Base-by-base conservation (phyloP, 495 filamentous ascomycete species). In the Pseudevernia furfuracea region DNA sequence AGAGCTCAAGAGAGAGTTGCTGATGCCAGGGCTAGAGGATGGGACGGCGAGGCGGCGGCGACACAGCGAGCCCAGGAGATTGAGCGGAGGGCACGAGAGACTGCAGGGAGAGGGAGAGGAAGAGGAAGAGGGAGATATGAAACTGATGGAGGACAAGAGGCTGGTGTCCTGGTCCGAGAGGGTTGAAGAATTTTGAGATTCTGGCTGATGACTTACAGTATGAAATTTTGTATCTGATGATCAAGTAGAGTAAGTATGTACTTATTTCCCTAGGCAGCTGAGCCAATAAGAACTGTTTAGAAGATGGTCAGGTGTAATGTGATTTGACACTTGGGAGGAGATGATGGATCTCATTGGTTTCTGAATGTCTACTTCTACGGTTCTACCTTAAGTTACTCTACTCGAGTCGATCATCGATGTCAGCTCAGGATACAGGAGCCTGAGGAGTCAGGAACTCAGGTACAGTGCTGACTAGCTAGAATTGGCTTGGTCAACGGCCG, bases 111-210 rank as follows among this genome's bases (percentile, higher is more conserved):
- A 9, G 32, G 30, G 19, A 60, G 46, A 6, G n/a, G n/a, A n/a
- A n/a, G n/a, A 46, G 52, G 58, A 28, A 59, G 63, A 9, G 32
- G 30, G 19, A 60, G 46, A 6, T 21, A 23, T 32, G 58, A 37
- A 4, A 39, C 19, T 30, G 28, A 38, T 19, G 63, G 58, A 43
- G 63, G 32, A n/a, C 63, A 65, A 41, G 63, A 61, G 25, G 61
- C 8, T 7, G 63, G 63, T 17, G 44, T 65, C 43, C 19, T 65
- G 37, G 6, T 53, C 15, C 17, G 10, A 32, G 49, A 53, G 28
- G 49, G 28, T 12, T 53, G 30, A 55, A 21, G 7, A 32, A 8
- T 3, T 8, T 5, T 30, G 2, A 36, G 15, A 8, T 57, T 12
- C 25, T 28, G 28, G 43, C 25, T 32, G 23, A 44, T 44, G n/a